A percentile compares a stretch with the other conserved stretches of the same genome.
These are phyloP conservation scores for Talaromyces sp. DNA, from an alignment of 2,329 filamentous ascomycete genomes.

Conservation along the genomic window DNA sequence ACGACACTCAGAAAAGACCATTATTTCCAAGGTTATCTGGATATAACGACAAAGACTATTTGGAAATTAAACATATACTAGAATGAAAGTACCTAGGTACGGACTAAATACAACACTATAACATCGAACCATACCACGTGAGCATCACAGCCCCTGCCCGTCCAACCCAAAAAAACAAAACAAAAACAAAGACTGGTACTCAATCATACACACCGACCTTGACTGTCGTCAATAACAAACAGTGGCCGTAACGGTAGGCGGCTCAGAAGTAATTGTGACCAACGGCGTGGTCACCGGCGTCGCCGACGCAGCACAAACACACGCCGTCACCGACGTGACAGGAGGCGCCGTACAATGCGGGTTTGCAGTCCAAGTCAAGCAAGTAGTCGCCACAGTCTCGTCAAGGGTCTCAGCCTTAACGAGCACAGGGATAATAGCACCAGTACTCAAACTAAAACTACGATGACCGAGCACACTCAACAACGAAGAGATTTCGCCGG, in stretches of 20 bases:
- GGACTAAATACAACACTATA: neutral
- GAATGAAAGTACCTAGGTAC: neutral
- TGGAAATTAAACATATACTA: neutral
- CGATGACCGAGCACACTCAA: conserved; percentile 46
- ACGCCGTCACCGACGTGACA: conserved; percentile 27
- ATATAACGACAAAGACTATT: neutral
- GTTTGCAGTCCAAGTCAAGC: conserved; percentile 28
- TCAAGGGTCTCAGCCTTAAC: conserved; percentile 41
- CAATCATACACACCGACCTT: neutral
- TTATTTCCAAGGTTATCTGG: neutral
- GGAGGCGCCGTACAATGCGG: conserved; percentile 35
- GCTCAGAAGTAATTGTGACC: conserved; percentile 18
- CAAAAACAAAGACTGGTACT: neutral
- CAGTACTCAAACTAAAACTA: conserved; percentile 46
- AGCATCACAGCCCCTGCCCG: neutral
- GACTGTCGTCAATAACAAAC: neutral
- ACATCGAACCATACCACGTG: neutral
- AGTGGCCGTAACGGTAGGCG: conserved; percentile 4
- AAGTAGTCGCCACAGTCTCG: conserved; percentile 19
- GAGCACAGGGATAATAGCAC: conserved; percentile 51
- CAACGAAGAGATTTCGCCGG: conserved; percentile 54
- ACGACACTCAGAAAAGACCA: neutral
- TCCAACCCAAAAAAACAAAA: neutral
- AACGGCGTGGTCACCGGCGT: conserved; percentile 30
- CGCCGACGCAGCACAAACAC: conserved; percentile 31